phyloP scores from a whole-genome alignment of 1,284 basidiomycete species.

The Tilletiaria anomala region DNA sequence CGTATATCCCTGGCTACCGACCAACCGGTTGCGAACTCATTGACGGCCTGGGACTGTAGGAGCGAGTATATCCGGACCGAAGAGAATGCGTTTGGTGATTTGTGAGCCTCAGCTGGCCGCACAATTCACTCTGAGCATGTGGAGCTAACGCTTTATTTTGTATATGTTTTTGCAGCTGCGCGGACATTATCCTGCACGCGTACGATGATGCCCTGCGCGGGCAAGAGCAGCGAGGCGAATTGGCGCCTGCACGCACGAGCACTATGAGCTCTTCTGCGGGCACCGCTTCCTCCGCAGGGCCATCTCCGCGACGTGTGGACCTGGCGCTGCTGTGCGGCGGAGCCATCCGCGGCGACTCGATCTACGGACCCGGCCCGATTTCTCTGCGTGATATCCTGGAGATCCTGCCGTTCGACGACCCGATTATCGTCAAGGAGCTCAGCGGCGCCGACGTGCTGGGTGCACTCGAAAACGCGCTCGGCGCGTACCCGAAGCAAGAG shows the following conservation, averaged over 20 bases:
- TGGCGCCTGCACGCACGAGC: too few relatives aligned
- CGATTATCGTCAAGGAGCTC: constrained; percentile 61
- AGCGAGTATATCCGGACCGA: constrained; percentile 57
- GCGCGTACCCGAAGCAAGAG: constrained; percentile 76
- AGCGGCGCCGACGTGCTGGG: constrained; percentile 70
- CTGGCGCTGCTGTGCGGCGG: constrained; percentile 63
- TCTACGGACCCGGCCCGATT: constrained; percentile 58
- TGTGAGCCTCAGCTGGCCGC: too few relatives aligned
- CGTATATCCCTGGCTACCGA: constrained; percentile 57
- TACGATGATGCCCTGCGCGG: constrained; percentile 66
- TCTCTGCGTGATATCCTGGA: constrained; percentile 71
- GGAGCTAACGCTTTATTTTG: too few relatives aligned
- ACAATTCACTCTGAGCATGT: too few relatives aligned
- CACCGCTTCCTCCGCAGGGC: neutral
- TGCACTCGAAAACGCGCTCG: constrained; percentile 59
- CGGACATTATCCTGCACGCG: constrained; percentile 67
- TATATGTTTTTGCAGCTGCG: too few relatives aligned
- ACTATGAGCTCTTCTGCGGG: neutral
- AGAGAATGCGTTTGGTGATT: constrained; percentile 68
- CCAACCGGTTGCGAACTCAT: constrained; percentile 52
- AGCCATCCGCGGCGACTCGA: constrained; percentile 71
- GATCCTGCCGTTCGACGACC: constrained; percentile 78
- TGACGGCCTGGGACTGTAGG: constrained; percentile 58
- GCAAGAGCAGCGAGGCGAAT: constrained; percentile 43
- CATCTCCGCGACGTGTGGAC: constrained; percentile 47